phyloP scores from a whole-genome alignment of 2,329 filamentous ascomycete species.

The Fusarium abutilonis region DNA sequence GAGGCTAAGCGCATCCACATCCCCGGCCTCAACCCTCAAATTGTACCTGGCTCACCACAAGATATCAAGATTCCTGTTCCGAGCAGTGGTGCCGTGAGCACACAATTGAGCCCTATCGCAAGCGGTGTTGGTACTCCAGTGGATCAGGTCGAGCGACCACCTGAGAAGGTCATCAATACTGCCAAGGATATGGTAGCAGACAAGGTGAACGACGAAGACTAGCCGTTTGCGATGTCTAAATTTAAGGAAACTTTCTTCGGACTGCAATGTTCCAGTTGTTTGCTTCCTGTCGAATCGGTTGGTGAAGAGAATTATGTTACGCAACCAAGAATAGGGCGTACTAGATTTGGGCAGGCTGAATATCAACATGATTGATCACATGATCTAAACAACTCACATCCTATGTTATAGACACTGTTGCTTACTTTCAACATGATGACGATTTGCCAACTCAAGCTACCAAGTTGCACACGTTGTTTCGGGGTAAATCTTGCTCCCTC shows the following conservation, averaged over 20 bases:
- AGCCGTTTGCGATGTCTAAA: conserved; percentile 14
- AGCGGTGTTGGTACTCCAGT: conserved; percentile 58
- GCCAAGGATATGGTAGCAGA: conserved; percentile 62
- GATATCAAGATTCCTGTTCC: conserved; percentile 83
- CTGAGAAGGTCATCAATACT: conserved; percentile 61
- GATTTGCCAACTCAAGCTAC: conserved; percentile 29
- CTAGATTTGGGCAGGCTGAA: conserved; percentile 24
- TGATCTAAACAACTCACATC: conserved; percentile 22
- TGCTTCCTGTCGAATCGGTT: background rate
- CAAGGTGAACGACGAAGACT: conserved; percentile 64
- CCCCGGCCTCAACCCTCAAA: conserved; percentile 70
- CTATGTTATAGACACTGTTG: background rate
- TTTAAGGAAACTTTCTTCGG: background rate
- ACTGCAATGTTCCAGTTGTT: conserved; percentile 2
- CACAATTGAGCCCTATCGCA: conserved; percentile 59
- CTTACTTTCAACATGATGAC: conserved; percentile 16
- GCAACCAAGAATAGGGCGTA: conserved; percentile 4
- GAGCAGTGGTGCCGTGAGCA: conserved; percentile 47
- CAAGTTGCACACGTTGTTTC: background rate
- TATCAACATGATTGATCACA: conserved; percentile 35
- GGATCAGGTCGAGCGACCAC: conserved; percentile 56
- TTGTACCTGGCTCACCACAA: conserved; percentile 81
- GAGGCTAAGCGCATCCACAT: conserved; percentile 92
- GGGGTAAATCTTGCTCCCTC: background rate
- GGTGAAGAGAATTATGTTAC: conserved; percentile 3